Evolutionary conservation across 441 rosid genomes (phyloP), one percentile per base, ranked within the genome.

Genomic region (Raphanus hybrid): DNA sequence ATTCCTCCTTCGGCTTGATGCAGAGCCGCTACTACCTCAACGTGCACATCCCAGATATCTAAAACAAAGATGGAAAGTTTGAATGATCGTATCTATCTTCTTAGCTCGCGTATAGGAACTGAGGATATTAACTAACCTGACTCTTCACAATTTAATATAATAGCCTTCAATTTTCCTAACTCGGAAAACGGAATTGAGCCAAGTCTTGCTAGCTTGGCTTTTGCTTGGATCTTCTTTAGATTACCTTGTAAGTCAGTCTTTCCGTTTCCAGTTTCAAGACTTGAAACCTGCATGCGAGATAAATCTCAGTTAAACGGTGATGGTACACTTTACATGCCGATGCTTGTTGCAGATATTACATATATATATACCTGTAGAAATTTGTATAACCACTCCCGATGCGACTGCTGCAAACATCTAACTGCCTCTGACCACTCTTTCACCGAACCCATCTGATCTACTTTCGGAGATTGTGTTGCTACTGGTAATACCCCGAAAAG

Each of bases 21-120:
- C 82, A 91, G 80, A 75, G 97, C 90, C 50, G 87, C 93, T 54
- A 87, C 89, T 63, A 92, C 85, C 85, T 91, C 97, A 75, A 85
- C 73, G 27, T 86, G 89, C 67, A 85, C 89, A 71, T 87, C 80
- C 99, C 98, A 92, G 16, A 88, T 81, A 66, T 85, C 98, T 95
- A 89, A 50, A 50, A 78, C 43, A 76, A 45, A 43, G 37, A 78
- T 45, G 3, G 9, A 2, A 62, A 39, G 18, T 54, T 67, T 37
- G 15, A 34, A 15, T 32, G 29, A 73, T 73, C 32, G n/a, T 54
- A 12, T 63, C 26, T 23, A 23, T 23, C 26, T 23, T 23, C 23
- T 32, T 69, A 69, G 29, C 59, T 63, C 2, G 18, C 16, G 68
- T 67, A 79, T 55, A 62, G 32, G 62, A 41, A 45, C 0, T 10